Conservation (phyloP, 2,329 filamentous ascomycete genomes). For the Penicillium palitans region DNA sequence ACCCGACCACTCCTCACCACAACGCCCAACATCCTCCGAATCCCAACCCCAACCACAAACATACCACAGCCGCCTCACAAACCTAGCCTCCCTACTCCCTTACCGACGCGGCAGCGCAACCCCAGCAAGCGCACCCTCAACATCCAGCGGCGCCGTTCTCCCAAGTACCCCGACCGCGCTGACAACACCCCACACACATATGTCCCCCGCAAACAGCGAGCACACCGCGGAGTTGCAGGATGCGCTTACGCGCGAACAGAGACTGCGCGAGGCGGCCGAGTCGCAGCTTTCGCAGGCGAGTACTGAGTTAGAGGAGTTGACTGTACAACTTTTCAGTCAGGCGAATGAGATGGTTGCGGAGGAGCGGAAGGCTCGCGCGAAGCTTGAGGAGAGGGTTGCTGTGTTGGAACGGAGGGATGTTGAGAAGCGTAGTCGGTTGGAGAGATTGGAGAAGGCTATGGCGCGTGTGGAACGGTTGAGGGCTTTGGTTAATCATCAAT, state of each 20-base stretch:
- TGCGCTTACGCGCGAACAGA: constrained; percentile 56
- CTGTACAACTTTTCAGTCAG: constrained; percentile 60
- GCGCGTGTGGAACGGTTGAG: constrained; percentile 59
- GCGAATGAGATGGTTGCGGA: constrained; percentile 67
- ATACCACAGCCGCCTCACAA: constrained; percentile 39
- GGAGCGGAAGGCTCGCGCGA: constrained; percentile 60
- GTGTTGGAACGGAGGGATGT: constrained; percentile 48
- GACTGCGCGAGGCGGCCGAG: constrained; percentile 59
- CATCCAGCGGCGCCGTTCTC: constrained; percentile 25
- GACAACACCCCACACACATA: constrained; percentile 11
- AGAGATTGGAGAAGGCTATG: constrained; percentile 58
- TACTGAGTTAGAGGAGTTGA: constrained; percentile 62
- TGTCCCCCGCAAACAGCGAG: constrained; percentile 28
- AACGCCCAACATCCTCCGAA: constrained; percentile 29
- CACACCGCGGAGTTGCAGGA: constrained; percentile 51
- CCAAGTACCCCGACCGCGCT: constrained; percentile 17
- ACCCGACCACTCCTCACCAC: constrained; percentile 40
- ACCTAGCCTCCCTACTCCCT: constrained; percentile 41
- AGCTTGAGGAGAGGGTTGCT: constrained; percentile 50
- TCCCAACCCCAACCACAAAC: constrained; percentile 29
- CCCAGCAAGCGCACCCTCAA: constrained; percentile 21
- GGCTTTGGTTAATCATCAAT: constrained; percentile 49
- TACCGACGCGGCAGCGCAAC: constrained; percentile 39
- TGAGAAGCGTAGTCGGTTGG: constrained; percentile 55
- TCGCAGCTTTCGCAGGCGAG: constrained; percentile 55